A percentile compares a stretch with the other conserved stretches of the same genome.
Evolutionary conservation across 495 filamentous ascomycete species (phyloP).

Genomic region (Penicillium odoratum): DNA sequence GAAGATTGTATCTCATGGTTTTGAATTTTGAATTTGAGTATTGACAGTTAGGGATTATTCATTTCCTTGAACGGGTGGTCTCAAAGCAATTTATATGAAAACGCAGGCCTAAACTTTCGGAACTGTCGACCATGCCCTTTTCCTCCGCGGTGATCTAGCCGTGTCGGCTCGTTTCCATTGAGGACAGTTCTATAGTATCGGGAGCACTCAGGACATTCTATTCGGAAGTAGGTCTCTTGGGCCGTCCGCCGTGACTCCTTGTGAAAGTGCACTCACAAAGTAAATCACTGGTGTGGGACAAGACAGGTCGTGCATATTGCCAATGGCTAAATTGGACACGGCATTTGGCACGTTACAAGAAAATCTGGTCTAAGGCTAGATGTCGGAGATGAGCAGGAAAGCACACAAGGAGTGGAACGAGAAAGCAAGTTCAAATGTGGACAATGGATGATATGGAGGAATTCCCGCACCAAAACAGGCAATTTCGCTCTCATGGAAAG

Average conservation of each 20-base stretch:
- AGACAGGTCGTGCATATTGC: neutral
- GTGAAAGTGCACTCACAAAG: neutral
- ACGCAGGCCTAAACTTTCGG: neutral
- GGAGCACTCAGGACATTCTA: neutral
- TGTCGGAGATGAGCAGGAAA: neutral
- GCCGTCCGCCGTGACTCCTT: neutral
- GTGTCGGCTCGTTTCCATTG: conserved; percentile 3
- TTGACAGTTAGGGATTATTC: neutral
- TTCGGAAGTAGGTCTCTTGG: neutral
- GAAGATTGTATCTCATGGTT: conserved; percentile 12
- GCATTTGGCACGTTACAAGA: neutral
- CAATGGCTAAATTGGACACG: neutral
- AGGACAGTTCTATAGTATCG: neutral
- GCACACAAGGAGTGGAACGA: neutral
- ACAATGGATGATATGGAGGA: conserved; percentile 1
- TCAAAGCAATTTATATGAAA: neutral
- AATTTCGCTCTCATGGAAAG: conserved; percentile 6
- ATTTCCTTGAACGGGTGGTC: neutral
- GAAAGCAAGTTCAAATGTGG: neutral
- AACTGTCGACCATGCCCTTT: neutral
- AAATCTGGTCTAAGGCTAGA: neutral
- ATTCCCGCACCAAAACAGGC: conserved; percentile 6
- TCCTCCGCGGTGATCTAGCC: conserved; percentile 12
- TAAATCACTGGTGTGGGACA: neutral
- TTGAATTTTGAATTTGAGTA: conserved; percentile 1